phyloP scores from a whole-genome alignment of 2,329 filamentous ascomycete species.

The Neopestalotiopsis rosae region DNA sequence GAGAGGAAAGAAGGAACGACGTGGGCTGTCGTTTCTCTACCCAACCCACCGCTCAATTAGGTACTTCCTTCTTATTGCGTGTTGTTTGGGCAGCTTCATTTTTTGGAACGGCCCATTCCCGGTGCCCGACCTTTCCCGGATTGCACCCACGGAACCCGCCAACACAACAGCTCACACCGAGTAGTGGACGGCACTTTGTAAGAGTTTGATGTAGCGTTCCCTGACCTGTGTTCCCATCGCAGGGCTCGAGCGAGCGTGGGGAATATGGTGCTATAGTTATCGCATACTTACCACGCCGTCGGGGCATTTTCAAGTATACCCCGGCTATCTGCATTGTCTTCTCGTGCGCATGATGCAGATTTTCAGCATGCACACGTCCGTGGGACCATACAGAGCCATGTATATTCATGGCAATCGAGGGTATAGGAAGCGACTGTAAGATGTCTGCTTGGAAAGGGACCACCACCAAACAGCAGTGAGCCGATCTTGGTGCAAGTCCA shows the following conservation, averaged over 20 bases:
- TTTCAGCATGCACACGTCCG: background rate
- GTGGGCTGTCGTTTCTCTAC: background rate
- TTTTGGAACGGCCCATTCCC: background rate
- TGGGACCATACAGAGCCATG: background rate
- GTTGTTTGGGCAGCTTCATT: background rate
- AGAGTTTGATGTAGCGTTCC: background rate
- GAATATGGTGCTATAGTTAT: background rate
- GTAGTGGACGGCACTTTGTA: too few species aligned
- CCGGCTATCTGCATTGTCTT: conserved; percentile 8
- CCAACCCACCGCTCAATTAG: background rate
- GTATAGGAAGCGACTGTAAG: background rate
- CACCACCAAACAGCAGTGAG: background rate
- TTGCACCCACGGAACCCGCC: background rate
- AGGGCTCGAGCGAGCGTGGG: too few species aligned
- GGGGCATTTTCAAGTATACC: background rate
- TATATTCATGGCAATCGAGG: background rate
- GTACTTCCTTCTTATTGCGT: too few species aligned
- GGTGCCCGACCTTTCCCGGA: background rate
- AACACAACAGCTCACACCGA: background rate
- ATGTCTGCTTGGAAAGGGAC: background rate
- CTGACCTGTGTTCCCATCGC: background rate
- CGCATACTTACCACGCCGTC: background rate
- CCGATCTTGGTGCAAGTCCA: background rate
- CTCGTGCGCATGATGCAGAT: conserved; percentile 5
- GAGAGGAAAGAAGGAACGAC: background rate